phyloP scores from a whole-genome alignment of 345 rosid species.

The Rhizophora apiculata region DNA sequence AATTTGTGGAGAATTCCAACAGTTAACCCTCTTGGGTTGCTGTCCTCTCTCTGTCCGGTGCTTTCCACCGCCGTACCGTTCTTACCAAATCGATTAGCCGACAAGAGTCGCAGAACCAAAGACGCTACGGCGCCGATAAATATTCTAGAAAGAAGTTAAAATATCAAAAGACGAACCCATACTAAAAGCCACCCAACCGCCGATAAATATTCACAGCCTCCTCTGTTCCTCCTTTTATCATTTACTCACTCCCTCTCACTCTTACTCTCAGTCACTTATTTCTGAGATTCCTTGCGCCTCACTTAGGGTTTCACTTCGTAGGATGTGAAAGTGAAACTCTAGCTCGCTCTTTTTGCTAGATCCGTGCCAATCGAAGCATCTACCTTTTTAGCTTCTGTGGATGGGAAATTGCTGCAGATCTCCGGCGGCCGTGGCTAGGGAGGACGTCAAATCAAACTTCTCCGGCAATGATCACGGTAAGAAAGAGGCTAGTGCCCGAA shows the following conservation, averaged over 20 bases:
- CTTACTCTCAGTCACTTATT: no score
- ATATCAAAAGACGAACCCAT: conserved; percentile 25
- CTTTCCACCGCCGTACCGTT: conserved; percentile 15
- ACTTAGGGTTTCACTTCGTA: conserved; percentile 16
- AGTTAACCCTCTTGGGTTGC: not conserved
- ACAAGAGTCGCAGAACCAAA: conserved; percentile 28
- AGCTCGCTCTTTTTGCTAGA: conserved; percentile 12
- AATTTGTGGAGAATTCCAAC: conserved; percentile 3
- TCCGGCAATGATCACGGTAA: conserved; percentile 67
- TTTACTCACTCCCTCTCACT: not conserved
- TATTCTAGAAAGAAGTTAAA: not conserved
- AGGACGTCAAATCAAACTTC: conserved; percentile 86
- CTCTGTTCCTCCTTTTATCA: not conserved
- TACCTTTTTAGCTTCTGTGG: not conserved
- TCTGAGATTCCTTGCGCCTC: not conserved
- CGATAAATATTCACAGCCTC: not conserved
- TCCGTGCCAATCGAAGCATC: not conserved
- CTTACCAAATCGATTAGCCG: conserved; percentile 32
- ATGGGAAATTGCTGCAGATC: conserved; percentile 99
- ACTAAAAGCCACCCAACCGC: not conserved
- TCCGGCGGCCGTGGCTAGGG: conserved; percentile 97
- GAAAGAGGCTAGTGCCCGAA: conserved; percentile 47
- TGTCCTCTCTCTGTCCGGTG: not conserved
- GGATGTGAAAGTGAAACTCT: conserved; percentile 27
- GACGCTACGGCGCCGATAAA: conserved; percentile 13